Evolutionary conservation across 2,329 filamentous ascomycete genomes (phyloP), one percentile per base, ranked within the genome.

Genomic region (Chaetomiaceae sp.): DNA sequence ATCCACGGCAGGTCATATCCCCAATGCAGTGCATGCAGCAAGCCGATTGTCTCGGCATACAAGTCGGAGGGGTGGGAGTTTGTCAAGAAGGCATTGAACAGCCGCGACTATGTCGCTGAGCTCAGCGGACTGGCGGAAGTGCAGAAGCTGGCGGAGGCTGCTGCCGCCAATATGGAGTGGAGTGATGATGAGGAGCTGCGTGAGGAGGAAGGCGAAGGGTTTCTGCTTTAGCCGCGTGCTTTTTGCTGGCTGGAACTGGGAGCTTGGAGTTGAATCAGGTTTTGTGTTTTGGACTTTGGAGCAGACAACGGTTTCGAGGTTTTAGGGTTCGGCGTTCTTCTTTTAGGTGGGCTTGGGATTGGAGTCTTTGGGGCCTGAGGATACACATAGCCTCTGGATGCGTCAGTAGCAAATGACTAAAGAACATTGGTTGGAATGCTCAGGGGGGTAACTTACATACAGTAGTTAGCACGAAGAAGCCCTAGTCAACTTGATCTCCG

Each of bases 21-120:
- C 52, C 85, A 84, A 67, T 95, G 89, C 69, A 90, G 87, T 44
- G 89, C 87, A 2, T 95, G 89, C 64, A 89, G 86, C 58, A 78
- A 80, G 30, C 81, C 78, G 38, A 82, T 95, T 25, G 68, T 92
- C 1, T 74, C 78, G 0, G 81, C 82, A 1, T 94, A 91, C 66
- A 76, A 81, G 41, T 67, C 70, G 2, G 79, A 85, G 41, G 85
- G 84, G 0, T 95, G 89, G 88, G 80, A 75, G 0, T 95, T 95
- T 66, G 81, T 94, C 30, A 85, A 85, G 72, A 77, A 77, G 53
- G 89, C 89, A 0, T 70, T 94, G 13, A 80, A 83, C 55, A 86
- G 91, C 68, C 84, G 83, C 64, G 85, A 89, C 1, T 94, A 87
- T 65, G 86, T 95, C 0, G 82, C 86, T 27, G 88, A 92, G 66